Percentiles rank a stretch among this genome's conserved stretches.
These are phyloP conservation scores for Euphorbia corollata DNA, from an alignment of 441 rosid species.

Conservation along the genomic window DNA sequence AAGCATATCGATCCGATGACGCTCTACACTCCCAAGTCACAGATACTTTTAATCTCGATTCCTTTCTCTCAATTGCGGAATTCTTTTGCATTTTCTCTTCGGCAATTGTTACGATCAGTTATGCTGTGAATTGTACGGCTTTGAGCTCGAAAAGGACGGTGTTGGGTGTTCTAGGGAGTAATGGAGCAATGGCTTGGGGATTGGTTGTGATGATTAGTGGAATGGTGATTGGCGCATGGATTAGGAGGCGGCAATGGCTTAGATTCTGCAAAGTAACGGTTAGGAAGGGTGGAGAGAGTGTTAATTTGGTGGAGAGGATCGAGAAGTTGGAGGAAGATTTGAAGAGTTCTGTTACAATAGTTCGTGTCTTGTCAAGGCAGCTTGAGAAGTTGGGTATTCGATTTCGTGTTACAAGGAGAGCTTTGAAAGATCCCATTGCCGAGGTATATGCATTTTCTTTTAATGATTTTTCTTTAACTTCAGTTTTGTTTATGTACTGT, in stretches of 20 bases:
- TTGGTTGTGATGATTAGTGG: slow-evolving; percentile 47
- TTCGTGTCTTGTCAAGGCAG: slow-evolving; percentile 67
- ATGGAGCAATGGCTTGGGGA: slow-evolving; percentile 39
- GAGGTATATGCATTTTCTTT: slow-evolving; percentile 41
- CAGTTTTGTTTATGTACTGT: background rate
- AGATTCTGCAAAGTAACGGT: slow-evolving; percentile 40
- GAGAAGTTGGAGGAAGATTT: slow-evolving; percentile 82
- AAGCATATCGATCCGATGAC: slow-evolving; percentile 32
- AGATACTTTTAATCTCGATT: slow-evolving; percentile 33
- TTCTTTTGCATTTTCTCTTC: slow-evolving; percentile 51
- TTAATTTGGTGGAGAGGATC: slow-evolving; percentile 51
- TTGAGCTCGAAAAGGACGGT: slow-evolving; percentile 27
- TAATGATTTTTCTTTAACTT: background rate
- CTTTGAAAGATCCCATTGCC: slow-evolving; percentile 67
- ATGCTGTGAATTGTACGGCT: slow-evolving; percentile 39
- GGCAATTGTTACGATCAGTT: slow-evolving; percentile 37
- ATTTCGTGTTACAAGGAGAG: slow-evolving; percentile 64
- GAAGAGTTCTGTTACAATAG: slow-evolving; percentile 48
- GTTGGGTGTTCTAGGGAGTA: slow-evolving; percentile 42
- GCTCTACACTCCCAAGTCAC: slow-evolving; percentile 17
- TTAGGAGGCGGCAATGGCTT: slow-evolving; percentile 66
- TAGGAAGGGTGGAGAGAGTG: slow-evolving; percentile 26
- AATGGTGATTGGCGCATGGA: slow-evolving; percentile 47
- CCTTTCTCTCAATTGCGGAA: slow-evolving; percentile 51
- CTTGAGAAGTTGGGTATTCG: slow-evolving; percentile 79